Base-by-base conservation (phyloP, 2,329 filamentous ascomycete genomes). In the Talaromyces sp. region DNA sequence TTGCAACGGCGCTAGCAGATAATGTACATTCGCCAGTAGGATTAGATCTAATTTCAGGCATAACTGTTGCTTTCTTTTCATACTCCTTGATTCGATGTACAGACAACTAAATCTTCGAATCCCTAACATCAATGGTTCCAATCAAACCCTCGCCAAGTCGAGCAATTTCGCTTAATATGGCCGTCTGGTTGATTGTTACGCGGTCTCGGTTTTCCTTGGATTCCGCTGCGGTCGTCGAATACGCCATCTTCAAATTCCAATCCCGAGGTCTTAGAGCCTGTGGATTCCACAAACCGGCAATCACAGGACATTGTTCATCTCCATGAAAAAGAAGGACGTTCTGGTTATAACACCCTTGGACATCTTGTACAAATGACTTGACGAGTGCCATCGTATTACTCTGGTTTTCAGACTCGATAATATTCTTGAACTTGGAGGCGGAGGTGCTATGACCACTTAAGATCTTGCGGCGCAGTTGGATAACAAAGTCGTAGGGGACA, bases 311-410 rank as follows among this genome's bases (percentile, higher is more conserved):
- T 2, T 79, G 77, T 1, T 78, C 70, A 4, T 75, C 79, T 29
- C 91, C 87, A 58, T 86, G 82, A 77, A 97, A 97, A 72, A 97
- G 90, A 2, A 97, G 76, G 30, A 96, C 76, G 2, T 84, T 82
- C 32, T 86, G 82, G 3, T 82, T 81, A 67, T 91, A 97, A 2
- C 85, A 70, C 3, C 75, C 75, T 57, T 84, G 78, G 11, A 97
- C 76, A 64, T 94, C 89, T 14, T 78, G 73, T 14, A 91, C 71
- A 52, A 93, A 86, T 8, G 85, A 76, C 8, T 77, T 73, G 1
- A 86, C 76, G 0, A 88, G 83, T n/a, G 86, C 79, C 19, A 82
- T 81, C 2, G 84, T 82, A 4, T 86, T 64, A 30, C 80, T 46
- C 62, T 73, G 59, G 49, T 71, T 67, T 39, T 71, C 56, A 66